phyloP scores from a whole-genome alignment of 805 yeast species.

The Yamadazyma sp. region DNA sequence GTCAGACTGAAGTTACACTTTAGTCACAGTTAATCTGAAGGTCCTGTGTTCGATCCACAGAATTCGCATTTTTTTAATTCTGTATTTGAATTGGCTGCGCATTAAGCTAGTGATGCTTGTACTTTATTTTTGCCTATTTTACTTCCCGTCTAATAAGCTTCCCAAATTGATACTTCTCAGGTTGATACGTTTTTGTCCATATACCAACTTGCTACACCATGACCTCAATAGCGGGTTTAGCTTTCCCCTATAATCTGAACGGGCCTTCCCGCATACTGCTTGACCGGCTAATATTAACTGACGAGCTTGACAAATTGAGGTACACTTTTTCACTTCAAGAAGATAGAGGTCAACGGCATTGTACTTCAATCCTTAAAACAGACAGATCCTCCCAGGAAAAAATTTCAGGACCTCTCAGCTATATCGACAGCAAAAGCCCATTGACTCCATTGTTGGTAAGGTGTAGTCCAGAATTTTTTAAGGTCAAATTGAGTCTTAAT shows the following conservation, averaged over 20 bases:
- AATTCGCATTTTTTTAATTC: constrained; percentile 46
- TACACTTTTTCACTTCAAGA: constrained; percentile 22
- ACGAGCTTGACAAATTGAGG: constrained; percentile 25
- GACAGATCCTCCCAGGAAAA: constrained; percentile 17
- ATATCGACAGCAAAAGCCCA: constrained; percentile 23
- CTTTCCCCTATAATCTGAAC: constrained; percentile 29
- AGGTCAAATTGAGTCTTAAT: constrained; percentile 28
- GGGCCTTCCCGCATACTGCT: constrained; percentile 17
- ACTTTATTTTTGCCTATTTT: too few relatives aligned
- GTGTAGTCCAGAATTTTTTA: constrained; percentile 22
- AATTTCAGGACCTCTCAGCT: constrained; percentile 21
- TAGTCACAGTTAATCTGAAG: constrained; percentile 57
- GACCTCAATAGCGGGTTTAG: constrained; percentile 18
- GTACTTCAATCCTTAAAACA: constrained; percentile 21
- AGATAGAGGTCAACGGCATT: constrained; percentile 13
- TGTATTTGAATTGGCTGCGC: constrained; percentile 2
- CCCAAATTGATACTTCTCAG: too few relatives aligned
- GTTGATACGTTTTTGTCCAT: too few relatives aligned
- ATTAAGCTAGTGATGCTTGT: not conserved
- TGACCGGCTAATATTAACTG: constrained; percentile 25
- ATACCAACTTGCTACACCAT: too few relatives aligned
- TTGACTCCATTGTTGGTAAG: constrained; percentile 32
- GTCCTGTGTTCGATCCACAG: constrained; percentile 85
- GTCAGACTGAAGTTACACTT: constrained; percentile 35
- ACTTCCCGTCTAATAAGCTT: too few relatives aligned